Percentiles rank a stretch among this genome's conserved stretches.
Evolutionary conservation across 2,329 filamentous ascomycete species (phyloP).

Genomic region (Fusarium citri): DNA sequence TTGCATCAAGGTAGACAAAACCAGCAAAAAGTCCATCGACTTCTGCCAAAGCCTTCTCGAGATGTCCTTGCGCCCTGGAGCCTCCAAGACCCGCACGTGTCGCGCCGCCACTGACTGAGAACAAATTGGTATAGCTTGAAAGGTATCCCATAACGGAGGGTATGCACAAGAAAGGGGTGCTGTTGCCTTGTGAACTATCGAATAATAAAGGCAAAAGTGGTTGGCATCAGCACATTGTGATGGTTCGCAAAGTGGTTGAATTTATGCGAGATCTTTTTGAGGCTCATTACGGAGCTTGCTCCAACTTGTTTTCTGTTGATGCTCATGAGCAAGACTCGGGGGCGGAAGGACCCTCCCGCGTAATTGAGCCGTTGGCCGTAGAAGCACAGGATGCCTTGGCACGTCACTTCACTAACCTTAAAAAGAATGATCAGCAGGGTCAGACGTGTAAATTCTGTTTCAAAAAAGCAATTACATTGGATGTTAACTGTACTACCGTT

Average conservation of each 20-base stretch:
- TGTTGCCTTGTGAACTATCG: background rate
- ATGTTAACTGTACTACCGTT: no score
- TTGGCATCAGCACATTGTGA: background rate
- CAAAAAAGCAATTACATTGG: background rate
- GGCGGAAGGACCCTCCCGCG: background rate
- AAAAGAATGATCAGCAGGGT: background rate
- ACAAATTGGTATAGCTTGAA: background rate
- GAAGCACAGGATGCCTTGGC: background rate
- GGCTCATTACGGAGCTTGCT: background rate
- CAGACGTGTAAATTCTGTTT: no score
- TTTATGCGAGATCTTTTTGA: background rate
- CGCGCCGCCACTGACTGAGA: constrained; percentile 4
- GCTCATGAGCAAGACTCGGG: background rate
- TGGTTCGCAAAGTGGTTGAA: background rate
- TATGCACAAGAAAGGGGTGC: background rate
- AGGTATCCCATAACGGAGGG: background rate
- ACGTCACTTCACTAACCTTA: background rate
- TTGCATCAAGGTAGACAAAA: constrained; percentile 17
- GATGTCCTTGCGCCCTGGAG: background rate
- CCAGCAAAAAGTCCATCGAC: constrained; percentile 32
- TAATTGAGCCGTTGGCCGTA: background rate
- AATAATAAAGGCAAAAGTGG: background rate
- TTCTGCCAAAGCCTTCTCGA: constrained; percentile 14
- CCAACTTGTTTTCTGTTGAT: background rate
- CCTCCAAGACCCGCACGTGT: background rate